These are phyloP conservation scores for Paulownia fortunei DNA, from an alignment of 257 asterid genomes.

Conservation along the genomic window DNA sequence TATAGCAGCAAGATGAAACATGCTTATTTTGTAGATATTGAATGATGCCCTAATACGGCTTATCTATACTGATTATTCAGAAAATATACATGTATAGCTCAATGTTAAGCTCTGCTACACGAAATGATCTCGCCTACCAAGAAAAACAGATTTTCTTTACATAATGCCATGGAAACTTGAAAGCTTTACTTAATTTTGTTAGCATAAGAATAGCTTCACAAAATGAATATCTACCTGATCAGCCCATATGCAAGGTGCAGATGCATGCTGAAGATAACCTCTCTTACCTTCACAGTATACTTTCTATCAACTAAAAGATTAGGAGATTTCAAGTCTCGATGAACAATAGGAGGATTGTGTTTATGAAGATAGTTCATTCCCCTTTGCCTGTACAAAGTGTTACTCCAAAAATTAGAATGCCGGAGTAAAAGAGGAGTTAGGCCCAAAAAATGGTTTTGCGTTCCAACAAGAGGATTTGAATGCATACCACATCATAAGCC, in stretches of 20 bases:
- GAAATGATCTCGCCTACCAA: conserved; percentile 19
- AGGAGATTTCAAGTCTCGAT: conserved; percentile 93
- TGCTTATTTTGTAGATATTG: background rate
- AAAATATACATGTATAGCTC: background rate
- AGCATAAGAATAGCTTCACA: conserved; percentile 20
- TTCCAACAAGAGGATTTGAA: conserved; percentile 11
- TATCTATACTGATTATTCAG: background rate
- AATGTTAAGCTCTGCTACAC: background rate
- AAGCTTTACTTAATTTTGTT: background rate
- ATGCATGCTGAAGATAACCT: conserved; percentile 14
- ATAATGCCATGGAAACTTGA: conserved; percentile 19
- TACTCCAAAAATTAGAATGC: conserved; percentile 21
- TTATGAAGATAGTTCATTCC: conserved; percentile 96
- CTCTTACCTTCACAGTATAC: conserved; percentile 92
- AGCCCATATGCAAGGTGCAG: conserved; percentile 30
- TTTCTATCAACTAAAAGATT: conserved; percentile 93
- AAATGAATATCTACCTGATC: conserved; percentile 25
- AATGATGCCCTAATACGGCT: background rate
- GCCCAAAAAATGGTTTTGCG: background rate
- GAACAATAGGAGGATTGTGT: conserved; percentile 92
- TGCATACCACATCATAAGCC: conserved; percentile 92
- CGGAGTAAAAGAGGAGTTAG: conserved; percentile 10
- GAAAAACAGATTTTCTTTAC: conserved; percentile 3
- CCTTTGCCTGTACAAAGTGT: conserved; percentile 70
- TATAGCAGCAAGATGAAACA: background rate